Evolutionary conservation across 2,329 filamentous ascomycete species (phyloP), one percentile per base, ranked within the genome.

Genomic region (Canariomyces notabilis): DNA sequence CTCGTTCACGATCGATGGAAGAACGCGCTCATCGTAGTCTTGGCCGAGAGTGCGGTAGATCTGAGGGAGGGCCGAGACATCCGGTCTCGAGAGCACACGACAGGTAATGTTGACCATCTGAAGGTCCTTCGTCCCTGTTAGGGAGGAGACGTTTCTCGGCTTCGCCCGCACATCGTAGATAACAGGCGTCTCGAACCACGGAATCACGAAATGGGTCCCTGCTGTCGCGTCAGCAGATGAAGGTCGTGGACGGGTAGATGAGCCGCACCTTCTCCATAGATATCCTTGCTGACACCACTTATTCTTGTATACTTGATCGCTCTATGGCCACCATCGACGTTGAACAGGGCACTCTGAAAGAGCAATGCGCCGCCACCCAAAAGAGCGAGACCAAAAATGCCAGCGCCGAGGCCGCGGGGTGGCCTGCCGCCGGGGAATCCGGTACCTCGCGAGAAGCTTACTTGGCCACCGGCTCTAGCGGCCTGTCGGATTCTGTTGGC

Each of bases 101-200:
- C 93, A 98, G 64, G 91, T 98, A 67, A 98, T 97, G 80, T 98
- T 98, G 65, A 97, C 93, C 93, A 98, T 98, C 76, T 98, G 93
- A 70, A 98, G 74, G 71, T 98, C 93, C 77, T 98, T 98, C 64
- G 93, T 98, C 59, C 93, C 93, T 50, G 93, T 98, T 57, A 98
- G 80, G 57, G 93, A 97, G 57, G 93, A 87, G 60, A 98, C 90
- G 64, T 95, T 96, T 66, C 93, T 84, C 61, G 93, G 93, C 76
- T 91, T 96, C 50, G 93, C 93, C 71, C 93, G 91, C 59, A 98
- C 93, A 68, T 98, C 91, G 76, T 97, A 98, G 60, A 90, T 84
- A 67, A 98, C 82, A 42, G 93, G 89, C 4, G 90, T 95, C 72
- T 98, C 93, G 70, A 98, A 85, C 93, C 93, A 98, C 41, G 93